Percentiles rank a stretch among this genome's conserved stretches.
These are phyloP conservation scores for Xylaria sp. DNA, from an alignment of 2,329 filamentous ascomycete species.

Conservation along the genomic window DNA sequence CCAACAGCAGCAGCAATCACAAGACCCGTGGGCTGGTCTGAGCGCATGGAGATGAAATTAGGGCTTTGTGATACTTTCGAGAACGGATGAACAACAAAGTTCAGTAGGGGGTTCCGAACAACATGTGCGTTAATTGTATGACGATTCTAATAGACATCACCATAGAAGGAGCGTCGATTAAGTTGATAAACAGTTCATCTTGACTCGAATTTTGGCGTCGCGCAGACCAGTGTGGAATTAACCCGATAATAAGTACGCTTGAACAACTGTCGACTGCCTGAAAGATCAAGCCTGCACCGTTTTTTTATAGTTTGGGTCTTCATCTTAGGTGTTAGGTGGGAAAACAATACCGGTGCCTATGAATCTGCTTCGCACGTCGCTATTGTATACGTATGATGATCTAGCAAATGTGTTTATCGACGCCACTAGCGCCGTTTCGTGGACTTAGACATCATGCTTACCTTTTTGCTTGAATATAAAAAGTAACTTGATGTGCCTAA, in stretches of 20 bases:
- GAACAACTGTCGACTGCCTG: neutral
- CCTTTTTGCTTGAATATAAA: too few species aligned
- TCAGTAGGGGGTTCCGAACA: neutral
- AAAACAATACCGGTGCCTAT: neutral
- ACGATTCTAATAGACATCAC: conserved; percentile 15
- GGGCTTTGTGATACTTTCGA: neutral
- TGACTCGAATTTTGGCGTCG: conserved; percentile 13
- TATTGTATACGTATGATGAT: neutral
- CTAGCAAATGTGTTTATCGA: too few species aligned
- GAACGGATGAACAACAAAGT: neutral
- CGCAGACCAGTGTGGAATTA: neutral
- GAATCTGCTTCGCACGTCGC: neutral
- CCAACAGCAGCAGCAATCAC: conserved; percentile 55
- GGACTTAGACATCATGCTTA: too few species aligned
- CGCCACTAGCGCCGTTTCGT: too few species aligned
- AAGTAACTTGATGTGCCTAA: too few species aligned
- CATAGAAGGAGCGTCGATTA: conserved; percentile 19
- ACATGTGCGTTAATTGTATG: conserved; percentile 17
- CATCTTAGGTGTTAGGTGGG: neutral
- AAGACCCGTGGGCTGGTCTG: conserved; percentile 65
- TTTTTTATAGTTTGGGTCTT: neutral
- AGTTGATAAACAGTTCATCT: conserved; percentile 14
- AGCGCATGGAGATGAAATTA: conserved; percentile 62
- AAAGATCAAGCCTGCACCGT: neutral
- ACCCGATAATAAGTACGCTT: conserved; percentile 5